Evolutionary conservation across 2,329 filamentous ascomycete genomes (phyloP).

Genomic region (Plenodomus biglobosus): DNA sequence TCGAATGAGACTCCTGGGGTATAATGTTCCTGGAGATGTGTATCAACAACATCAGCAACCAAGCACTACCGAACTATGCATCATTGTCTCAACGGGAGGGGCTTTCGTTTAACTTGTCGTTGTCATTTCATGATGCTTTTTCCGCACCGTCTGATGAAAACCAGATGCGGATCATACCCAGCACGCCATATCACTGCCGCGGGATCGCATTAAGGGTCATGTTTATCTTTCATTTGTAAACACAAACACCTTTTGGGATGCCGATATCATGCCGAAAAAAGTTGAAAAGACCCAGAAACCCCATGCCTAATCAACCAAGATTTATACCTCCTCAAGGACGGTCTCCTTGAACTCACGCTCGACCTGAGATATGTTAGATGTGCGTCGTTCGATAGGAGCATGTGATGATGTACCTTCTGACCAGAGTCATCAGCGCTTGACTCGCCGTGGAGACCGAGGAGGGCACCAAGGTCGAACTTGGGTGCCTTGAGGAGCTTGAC

Average conservation of each 20-base stretch:
- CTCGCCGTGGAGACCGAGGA: slow-evolving; percentile 97
- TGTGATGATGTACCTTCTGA: slow-evolving; percentile 64
- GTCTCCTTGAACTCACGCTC: slow-evolving; percentile 99
- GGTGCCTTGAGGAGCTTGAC: slow-evolving; percentile 98
- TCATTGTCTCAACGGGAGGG: background rate
- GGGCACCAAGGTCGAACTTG: slow-evolving; percentile 97
- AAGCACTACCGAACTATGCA: background rate
- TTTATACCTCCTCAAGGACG: slow-evolving; percentile 90
- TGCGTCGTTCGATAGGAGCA: background rate
- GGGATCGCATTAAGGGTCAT: slow-evolving; percentile 39
- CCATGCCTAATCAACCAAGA: slow-evolving; percentile 41
- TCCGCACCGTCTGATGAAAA: slow-evolving; percentile 38
- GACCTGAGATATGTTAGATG: slow-evolving; percentile 25
- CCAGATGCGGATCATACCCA: slow-evolving; percentile 38
- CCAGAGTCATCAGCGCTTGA: slow-evolving; percentile 93
- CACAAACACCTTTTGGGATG: slow-evolving; percentile 48
- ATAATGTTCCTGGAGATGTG: background rate
- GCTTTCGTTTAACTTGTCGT: slow-evolving; percentile 29
- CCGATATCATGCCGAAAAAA: slow-evolving; percentile 46
- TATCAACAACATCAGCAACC: background rate
- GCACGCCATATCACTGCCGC: slow-evolving; percentile 41
- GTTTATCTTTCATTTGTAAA: slow-evolving; percentile 46
- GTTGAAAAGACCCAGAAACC: slow-evolving; percentile 45
- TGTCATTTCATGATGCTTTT: slow-evolving; percentile 44
- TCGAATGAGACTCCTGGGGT: no score